Conservation (phyloP, 495 filamentous ascomycete species). For the Hypoxylon trugodes region DNA sequence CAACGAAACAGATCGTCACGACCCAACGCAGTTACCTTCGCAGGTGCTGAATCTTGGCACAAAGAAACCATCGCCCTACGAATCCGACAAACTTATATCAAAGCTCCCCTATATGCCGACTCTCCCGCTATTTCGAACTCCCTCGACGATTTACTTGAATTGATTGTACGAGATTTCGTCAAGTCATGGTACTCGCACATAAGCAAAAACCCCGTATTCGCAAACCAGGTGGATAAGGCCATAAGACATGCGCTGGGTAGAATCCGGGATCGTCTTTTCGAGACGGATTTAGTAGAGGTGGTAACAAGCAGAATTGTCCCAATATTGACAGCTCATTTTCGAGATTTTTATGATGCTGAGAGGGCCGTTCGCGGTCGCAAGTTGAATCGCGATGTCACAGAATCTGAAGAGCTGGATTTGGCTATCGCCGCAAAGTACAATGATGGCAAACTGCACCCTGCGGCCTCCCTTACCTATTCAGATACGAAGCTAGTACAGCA, state of each 20-base stretch:
- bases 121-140: conserved; percentile 82
- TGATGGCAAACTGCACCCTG: conserved; percentile 88
- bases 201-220: conserved; percentile 79
- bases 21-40: conserved; percentile 66
- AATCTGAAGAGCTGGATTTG: conserved; percentile 93
- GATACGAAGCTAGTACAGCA: conserved; percentile 86
- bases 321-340: conserved; percentile 88
- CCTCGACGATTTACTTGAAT: conserved; percentile 79
- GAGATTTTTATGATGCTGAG: conserved; percentile 91
- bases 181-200: conserved; percentile 89
- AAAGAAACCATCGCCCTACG: conserved; percentile 70
- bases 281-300: conserved; percentile 81
- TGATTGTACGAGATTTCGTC: conserved; percentile 85
- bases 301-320: conserved; percentile 84
- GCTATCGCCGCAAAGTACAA: conserved; percentile 93
- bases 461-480: conserved; percentile 80
- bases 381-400: conserved; percentile 87
- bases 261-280: conserved; percentile 72
- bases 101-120: conserved; percentile 74
- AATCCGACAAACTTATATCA: conserved; percentile 57
- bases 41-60: conserved; percentile 69
- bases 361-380: conserved; percentile 84
- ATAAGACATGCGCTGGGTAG: conserved; percentile 77
- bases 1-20: conserved; percentile 48
- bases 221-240: conserved; percentile 82